phyloP scores from a whole-genome alignment of 2,329 filamentous ascomycete species.

The Paecilomyces niveus region DNA sequence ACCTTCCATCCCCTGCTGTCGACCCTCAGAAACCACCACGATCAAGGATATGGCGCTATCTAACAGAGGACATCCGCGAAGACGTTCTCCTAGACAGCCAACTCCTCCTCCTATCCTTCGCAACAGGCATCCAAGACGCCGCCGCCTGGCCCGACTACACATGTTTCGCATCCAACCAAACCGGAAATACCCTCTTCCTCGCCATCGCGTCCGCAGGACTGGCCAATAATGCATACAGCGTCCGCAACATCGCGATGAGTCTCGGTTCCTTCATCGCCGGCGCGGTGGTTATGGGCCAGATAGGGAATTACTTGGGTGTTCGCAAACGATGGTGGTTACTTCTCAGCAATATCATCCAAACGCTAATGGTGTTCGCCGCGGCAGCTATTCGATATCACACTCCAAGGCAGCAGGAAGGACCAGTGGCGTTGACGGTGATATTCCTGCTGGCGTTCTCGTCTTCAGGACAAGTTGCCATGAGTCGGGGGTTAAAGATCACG shows the following conservation, averaged over 20 bases:
- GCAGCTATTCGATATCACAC: constrained; percentile 41
- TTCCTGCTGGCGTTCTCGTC: constrained; percentile 49
- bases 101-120: constrained; percentile 33
- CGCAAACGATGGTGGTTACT: constrained; percentile 49
- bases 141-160: constrained; percentile 55
- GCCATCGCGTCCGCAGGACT: constrained; percentile 46
- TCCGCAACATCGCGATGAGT: constrained; percentile 48
- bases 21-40: neutral
- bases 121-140: constrained; percentile 45
- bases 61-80: constrained; percentile 13
- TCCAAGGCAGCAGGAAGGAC: constrained; percentile 29
- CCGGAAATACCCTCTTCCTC: constrained; percentile 58
- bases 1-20: neutral
- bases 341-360: constrained; percentile 49
- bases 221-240: constrained; percentile 44
- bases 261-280: constrained; percentile 51
- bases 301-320: constrained; percentile 47
- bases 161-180: constrained; percentile 60
- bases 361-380: constrained; percentile 47
- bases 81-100: constrained; percentile 22
- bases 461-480: constrained; percentile 54
- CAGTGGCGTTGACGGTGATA: constrained; percentile 40
- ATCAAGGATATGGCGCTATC: neutral
- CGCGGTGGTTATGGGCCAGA: constrained; percentile 51
- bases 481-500: constrained; percentile 47